Evolutionary conservation across 176 grass and related monocot genomes (phyloP).

Genomic region (Bolboschoenus planiculmis): DNA sequence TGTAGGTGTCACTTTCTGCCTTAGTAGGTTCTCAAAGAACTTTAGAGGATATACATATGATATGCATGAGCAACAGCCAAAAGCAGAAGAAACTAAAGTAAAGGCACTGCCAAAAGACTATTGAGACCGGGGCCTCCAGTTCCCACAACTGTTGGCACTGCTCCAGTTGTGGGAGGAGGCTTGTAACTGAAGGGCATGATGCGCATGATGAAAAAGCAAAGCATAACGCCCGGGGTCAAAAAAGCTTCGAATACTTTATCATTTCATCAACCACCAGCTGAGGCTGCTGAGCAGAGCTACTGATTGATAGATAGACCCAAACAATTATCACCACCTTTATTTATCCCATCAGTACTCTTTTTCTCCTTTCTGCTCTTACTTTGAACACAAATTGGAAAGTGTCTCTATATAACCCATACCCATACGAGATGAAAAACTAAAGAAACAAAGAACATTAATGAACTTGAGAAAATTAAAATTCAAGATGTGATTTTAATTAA

Average conservation of each 20-base stretch:
- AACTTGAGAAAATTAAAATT: too few relatives aligned
- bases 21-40: background rate
- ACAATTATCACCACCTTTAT: background rate
- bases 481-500: too few relatives aligned
- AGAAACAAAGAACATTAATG: too few relatives aligned
- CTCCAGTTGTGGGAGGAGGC: background rate
- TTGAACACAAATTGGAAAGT: background rate
- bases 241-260: slow-evolving; percentile 1
- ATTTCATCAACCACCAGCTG: background rate
- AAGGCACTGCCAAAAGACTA: background rate
- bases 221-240: background rate
- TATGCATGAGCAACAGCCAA: background rate
- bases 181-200: background rate
- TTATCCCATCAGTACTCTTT: background rate
- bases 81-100: background rate
- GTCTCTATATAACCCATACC: too few relatives aligned
- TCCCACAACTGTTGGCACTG: background rate
- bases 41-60: too few relatives aligned
- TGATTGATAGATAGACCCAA: slow-evolving; percentile 6
- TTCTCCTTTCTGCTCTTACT: background rate
- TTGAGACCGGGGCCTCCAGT: background rate
- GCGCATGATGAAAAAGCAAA: slow-evolving; percentile 4
- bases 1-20: background rate
- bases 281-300: background rate
- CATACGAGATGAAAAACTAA: too few relatives aligned